Conservation (phyloP, 2,329 filamentous ascomycete species). For the Diaporthe amygdali region DNA sequence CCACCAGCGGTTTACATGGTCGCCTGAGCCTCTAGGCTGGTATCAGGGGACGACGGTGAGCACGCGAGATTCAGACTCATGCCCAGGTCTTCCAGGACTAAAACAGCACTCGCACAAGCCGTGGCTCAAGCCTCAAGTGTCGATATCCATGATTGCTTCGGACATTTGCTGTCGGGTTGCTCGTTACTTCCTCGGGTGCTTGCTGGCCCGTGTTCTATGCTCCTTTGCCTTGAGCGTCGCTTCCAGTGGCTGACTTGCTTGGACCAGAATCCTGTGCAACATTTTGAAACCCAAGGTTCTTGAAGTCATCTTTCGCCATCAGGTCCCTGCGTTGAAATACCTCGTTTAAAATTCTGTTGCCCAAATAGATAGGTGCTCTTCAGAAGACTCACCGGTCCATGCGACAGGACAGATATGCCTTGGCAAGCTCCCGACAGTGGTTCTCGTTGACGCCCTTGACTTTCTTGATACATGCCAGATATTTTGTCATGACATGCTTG, state of each 20-base stretch:
- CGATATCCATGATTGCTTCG: neutral
- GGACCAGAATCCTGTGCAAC: slow-evolving; percentile 33
- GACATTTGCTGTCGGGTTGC: neutral
- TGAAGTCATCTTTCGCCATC: slow-evolving; percentile 95
- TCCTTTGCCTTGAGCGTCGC: slow-evolving; percentile 35
- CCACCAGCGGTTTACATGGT: neutral
- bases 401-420: slow-evolving; percentile 85
- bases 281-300: slow-evolving; percentile 82
- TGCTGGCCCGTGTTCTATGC: slow-evolving; percentile 14
- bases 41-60: no score
- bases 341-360: neutral
- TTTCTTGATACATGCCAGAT: slow-evolving; percentile 86
- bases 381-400: slow-evolving; percentile 83
- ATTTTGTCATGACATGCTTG: slow-evolving; percentile 84
- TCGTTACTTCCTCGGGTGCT: neutral
- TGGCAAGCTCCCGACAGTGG: slow-evolving; percentile 84
- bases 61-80: neutral
- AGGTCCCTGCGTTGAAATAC: slow-evolving; percentile 67
- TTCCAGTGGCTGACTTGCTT: slow-evolving; percentile 29
- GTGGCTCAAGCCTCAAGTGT: no score
- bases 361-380: neutral
- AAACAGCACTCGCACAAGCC: no score
- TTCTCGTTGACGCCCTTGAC: slow-evolving; percentile 84
- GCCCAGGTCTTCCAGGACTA: rapidly evolving
- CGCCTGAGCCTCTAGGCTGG: neutral